phyloP scores from a whole-genome alignment of 768 basidiomycete genomes.

The Lyophyllum decastes region DNA sequence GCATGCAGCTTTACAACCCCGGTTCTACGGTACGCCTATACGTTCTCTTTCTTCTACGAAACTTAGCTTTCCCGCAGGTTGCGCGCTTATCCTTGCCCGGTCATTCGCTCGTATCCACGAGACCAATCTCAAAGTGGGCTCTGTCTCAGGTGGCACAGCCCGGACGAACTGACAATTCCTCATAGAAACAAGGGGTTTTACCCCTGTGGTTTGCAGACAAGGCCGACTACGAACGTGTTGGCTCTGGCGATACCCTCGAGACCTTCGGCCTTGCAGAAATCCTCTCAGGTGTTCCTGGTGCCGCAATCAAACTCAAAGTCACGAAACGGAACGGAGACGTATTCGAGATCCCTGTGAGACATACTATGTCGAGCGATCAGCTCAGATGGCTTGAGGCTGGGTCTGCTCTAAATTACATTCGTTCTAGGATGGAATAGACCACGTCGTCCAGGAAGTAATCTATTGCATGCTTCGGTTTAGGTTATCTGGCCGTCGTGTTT shows the following conservation, averaged over 20 bases:
- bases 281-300: slow-evolving; percentile 46
- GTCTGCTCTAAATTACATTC: slow-evolving; percentile 88
- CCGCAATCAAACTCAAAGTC: slow-evolving; percentile 61
- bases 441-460: not conserved
- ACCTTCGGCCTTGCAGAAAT: slow-evolving; percentile 82
- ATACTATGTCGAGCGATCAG: slow-evolving; percentile 91
- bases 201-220: slow-evolving; percentile 94
- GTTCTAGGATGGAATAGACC: slow-evolving; percentile 46
- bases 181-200: slow-evolving; percentile 94
- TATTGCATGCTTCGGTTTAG: slow-evolving; percentile 1
- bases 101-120: slow-evolving; percentile 99
- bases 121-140: slow-evolving; percentile 86
- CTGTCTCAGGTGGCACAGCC: not conserved
- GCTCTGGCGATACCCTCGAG: slow-evolving; percentile 77
- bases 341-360: slow-evolving; percentile 73
- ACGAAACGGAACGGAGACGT: slow-evolving; percentile 61
- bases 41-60: not conserved
- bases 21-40: slow-evolving; percentile 73
- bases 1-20: slow-evolving; percentile 95
- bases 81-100: slow-evolving; percentile 82
- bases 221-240: slow-evolving; percentile 81
- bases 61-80: slow-evolving; percentile 50
- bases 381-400: slow-evolving; percentile 88
- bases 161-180: slow-evolving; percentile 9
- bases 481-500: slow-evolving; percentile 19